Conservation (phyloP, 257 asterid genomes). For the Fraxinus cuspidata region DNA sequence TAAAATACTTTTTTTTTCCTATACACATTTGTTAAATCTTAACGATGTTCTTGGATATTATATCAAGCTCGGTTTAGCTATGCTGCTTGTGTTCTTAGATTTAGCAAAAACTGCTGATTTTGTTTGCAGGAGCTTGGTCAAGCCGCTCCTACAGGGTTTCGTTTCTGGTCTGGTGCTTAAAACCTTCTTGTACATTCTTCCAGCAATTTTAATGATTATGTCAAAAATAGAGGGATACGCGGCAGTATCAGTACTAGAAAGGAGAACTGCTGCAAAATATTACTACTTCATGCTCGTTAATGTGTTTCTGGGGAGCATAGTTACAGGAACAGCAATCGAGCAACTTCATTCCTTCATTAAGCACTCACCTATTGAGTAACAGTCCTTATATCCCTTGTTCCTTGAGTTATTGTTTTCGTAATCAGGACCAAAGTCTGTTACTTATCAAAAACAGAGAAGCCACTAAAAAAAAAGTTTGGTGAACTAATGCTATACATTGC, state of each 20-base stretch:
- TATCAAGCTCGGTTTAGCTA: not conserved
- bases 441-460: not conserved
- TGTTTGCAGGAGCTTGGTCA: slow-evolving; percentile 72
- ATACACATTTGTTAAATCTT: not conserved
- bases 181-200: slow-evolving; percentile 48
- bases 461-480: not conserved
- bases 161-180: slow-evolving; percentile 90
- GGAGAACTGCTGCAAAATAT: too few relatives aligned
- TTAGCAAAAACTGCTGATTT: slow-evolving; percentile 11
- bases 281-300: too few relatives aligned
- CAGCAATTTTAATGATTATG: too few relatives aligned
- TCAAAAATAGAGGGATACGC: too few relatives aligned
- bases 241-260: too few relatives aligned
- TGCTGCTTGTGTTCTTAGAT: not conserved
- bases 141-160: slow-evolving; percentile 93
- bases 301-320: too few relatives aligned
- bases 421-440: not conserved
- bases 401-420: not conserved
- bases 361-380: slow-evolving; percentile 77
- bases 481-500: too few relatives aligned
- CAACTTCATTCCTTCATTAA: slow-evolving; percentile 31
- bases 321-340: too few relatives aligned
- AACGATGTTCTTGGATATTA: not conserved
- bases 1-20: too few relatives aligned
- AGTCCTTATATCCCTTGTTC: slow-evolving; percentile 14